Conservation (phyloP, 1,284 basidiomycete species). For the Termitomyces sp. region DNA sequence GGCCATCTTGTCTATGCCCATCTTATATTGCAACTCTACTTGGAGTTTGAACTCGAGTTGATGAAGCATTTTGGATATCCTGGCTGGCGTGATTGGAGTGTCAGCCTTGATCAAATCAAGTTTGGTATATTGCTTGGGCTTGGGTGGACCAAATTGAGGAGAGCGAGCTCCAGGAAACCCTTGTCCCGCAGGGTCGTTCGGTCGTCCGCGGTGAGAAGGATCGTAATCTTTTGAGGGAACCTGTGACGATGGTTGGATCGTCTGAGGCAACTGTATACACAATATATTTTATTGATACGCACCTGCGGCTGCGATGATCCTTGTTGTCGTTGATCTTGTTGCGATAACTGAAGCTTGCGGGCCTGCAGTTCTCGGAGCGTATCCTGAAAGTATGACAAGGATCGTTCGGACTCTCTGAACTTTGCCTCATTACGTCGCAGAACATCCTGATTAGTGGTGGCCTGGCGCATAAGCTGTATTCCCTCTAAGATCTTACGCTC, state of each 20-base stretch:
- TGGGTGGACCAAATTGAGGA: constrained; percentile 35
- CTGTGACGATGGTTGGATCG: constrained; percentile 27
- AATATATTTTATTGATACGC: constrained; percentile 7
- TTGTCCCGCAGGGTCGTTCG: constrained; percentile 38
- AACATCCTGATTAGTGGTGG: constrained; percentile 85
- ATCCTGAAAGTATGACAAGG: constrained; percentile 84
- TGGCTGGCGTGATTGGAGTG: constrained; percentile 92
- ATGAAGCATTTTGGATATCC: constrained; percentile 97
- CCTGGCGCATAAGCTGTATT: constrained; percentile 73
- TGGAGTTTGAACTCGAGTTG: constrained; percentile 99
- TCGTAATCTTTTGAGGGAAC: constrained; percentile 50
- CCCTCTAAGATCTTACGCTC: constrained; percentile 92
- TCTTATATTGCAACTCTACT: constrained; percentile 97
- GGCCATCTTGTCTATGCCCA: constrained; percentile 99
- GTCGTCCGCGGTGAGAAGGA: constrained; percentile 33
- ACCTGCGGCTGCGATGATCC: constrained; percentile 38
- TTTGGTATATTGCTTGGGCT: constrained; percentile 66
- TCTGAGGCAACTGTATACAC: neutral
- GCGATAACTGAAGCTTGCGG: constrained; percentile 62
- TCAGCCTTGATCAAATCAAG: constrained; percentile 97
- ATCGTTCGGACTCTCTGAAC: constrained; percentile 84
- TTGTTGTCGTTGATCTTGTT: constrained; percentile 45
- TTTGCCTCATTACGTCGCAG: constrained; percentile 77
- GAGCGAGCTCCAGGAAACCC: constrained; percentile 31
- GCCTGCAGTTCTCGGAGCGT: constrained; percentile 80